Percentiles rank a stretch among this genome's conserved stretches.
These are phyloP conservation scores for Flammula alnicola DNA, from an alignment of 1,284 basidiomycete genomes.

Conservation along the genomic window DNA sequence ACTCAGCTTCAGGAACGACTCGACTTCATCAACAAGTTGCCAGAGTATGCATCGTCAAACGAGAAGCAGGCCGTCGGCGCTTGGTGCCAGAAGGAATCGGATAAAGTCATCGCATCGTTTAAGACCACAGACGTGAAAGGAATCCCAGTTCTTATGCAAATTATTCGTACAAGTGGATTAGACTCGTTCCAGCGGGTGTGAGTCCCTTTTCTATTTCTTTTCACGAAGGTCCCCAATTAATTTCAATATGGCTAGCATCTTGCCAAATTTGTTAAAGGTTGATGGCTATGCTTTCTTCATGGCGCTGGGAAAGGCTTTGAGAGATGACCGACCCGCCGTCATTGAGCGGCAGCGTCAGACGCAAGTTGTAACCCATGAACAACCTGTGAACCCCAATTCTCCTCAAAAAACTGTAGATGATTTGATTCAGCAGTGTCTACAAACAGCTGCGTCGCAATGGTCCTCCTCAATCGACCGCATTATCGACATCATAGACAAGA, in stretches of 20 bases:
- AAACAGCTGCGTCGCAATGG: conserved; percentile 21
- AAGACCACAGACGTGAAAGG: conserved; percentile 19
- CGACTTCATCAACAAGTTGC: conserved; percentile 22
- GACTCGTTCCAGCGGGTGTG: conserved; percentile 10
- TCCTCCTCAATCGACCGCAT: conserved; percentile 21
- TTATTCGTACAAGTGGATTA: conserved; percentile 20
- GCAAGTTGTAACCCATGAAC: too few species aligned
- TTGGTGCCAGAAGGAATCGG: conserved; percentile 26
- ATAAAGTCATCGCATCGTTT: conserved; percentile 19
- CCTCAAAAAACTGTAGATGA: conserved; percentile 15
- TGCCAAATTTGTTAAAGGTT: too few species aligned
- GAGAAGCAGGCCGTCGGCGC: conserved; percentile 12
- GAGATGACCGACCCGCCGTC: too few species aligned
- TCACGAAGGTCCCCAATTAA: too few species aligned
- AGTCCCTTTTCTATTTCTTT: too few species aligned
- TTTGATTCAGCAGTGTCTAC: conserved; percentile 20
- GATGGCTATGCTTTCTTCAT: too few species aligned
- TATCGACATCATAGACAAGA: conserved; percentile 18
- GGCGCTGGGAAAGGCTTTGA: too few species aligned
- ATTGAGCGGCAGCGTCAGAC: too few species aligned
- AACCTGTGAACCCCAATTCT: too few species aligned
- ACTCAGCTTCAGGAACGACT: conserved; percentile 18
- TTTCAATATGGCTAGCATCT: too few species aligned
- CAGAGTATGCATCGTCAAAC: conserved; percentile 13
- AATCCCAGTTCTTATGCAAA: conserved; percentile 24